These are phyloP conservation scores for Blastocystis sp. DNA, from an alignment of 352 stramenopile species.

Conservation along the genomic window DNA sequence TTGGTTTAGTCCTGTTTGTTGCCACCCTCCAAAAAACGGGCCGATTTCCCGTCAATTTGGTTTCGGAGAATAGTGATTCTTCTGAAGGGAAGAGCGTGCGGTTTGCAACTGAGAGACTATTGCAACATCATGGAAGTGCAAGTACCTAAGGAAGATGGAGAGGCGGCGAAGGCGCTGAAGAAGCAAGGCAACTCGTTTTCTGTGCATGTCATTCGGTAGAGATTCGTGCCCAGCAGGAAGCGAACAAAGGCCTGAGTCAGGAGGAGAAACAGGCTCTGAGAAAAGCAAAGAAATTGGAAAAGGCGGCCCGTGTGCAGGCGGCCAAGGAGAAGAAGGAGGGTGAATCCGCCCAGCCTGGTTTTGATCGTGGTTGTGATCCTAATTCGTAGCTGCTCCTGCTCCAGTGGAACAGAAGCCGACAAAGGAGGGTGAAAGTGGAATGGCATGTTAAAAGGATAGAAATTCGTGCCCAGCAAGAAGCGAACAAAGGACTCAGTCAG, in stretches of 20 bases:
- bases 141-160: not conserved
- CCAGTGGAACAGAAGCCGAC: not conserved
- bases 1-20: constrained; percentile 10
- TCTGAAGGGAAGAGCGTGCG: not conserved
- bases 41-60: not conserved
- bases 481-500: constrained; percentile 46
- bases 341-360: not conserved
- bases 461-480: constrained; percentile 60
- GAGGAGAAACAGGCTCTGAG: constrained; percentile 58
- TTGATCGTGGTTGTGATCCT: not conserved
- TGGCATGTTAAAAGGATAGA: not conserved
- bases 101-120: not conserved
- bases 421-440: constrained; percentile 30
- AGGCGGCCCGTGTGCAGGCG: not conserved
- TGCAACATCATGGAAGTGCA: not conserved
- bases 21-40: not conserved
- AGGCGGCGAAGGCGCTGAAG: not conserved
- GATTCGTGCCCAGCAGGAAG: constrained; percentile 60
- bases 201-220: not conserved
- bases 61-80: not conserved
- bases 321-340: not conserved
- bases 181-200: constrained; percentile 7
- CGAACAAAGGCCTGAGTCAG: constrained; percentile 48
- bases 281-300: constrained; percentile 43
- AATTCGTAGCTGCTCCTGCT: not conserved